Evolutionary conservation across 1,284 basidiomycete genomes (phyloP).

Genomic region (Sporisorium graminicola): DNA sequence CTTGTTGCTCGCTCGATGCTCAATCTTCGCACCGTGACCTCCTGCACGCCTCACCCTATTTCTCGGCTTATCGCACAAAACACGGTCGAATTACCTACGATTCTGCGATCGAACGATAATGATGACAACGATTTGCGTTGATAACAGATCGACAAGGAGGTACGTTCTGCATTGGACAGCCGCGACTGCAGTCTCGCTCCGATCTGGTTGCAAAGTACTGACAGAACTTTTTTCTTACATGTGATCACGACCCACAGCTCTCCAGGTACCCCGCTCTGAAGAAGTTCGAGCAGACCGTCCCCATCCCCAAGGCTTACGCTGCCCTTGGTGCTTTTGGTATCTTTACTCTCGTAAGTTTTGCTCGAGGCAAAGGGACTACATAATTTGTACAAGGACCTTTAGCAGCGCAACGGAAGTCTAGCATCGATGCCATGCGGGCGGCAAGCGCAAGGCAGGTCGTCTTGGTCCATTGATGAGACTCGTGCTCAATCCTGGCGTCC

Average conservation of each 20-base stretch:
- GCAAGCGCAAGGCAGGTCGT: not conserved
- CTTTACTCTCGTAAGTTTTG: slow-evolving; percentile 66
- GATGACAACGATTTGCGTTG: not conserved
- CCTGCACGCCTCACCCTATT: not conserved
- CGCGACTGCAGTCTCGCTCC: not conserved
- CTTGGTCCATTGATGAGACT: not conserved
- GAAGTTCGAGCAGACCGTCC: slow-evolving; percentile 86
- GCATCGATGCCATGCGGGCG: not conserved
- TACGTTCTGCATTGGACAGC: slow-evolving; percentile 70
- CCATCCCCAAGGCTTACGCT: slow-evolving; percentile 91
- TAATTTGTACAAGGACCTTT: not conserved
- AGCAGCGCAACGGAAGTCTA: not conserved
- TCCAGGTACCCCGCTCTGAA: slow-evolving; percentile 81
- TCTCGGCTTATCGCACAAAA: not conserved
- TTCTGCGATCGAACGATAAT: not conserved
- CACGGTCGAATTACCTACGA: too few relatives aligned
- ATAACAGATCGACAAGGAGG: slow-evolving; percentile 91
- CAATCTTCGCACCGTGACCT: not conserved
- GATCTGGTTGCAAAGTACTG: not conserved
- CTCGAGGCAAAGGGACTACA: not conserved
- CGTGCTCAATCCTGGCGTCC: not conserved
- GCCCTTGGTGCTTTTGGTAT: slow-evolving; percentile 81
- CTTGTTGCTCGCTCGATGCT: not conserved
- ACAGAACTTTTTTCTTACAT: not conserved
- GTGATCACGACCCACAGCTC: slow-evolving; percentile 74